Base-by-base conservation (phyloP, 2,329 filamentous ascomycete species). In the Aspergillus brunneoviolaceus region DNA sequence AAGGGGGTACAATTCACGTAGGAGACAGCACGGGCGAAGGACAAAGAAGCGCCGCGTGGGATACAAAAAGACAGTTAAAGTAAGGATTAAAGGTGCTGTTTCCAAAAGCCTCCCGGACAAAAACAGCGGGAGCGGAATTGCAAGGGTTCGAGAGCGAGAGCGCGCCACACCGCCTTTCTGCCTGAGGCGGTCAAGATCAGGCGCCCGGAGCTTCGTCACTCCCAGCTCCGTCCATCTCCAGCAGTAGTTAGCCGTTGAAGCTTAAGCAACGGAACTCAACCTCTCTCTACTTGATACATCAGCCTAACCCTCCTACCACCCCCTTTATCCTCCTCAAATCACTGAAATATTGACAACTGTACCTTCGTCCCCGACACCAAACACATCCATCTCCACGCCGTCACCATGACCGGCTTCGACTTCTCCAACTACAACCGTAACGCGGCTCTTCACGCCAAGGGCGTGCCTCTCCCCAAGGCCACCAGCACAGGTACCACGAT, bases 391-490 rank as follows among this genome's bases (percentile, higher is more conserved):
- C 50, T 60, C 62, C 61, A 62, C 65, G 61, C 68, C 63, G 59
- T 66, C 80, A 88, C 74, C 72, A 99, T 99, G 95, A 89, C 91
- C 72, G 93, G 93, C 82, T 96, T 97, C 85, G 93, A 98, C 83
- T 99, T 99, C 85, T 96, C 92, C 79, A 99, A 99, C 85, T 95
- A 98, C 87, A 96, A 96, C 86, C 92, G 95, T 84, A 99, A 99
- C 87, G 87, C 90, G 77, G 94, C 94, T 66, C 87, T 99, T 69
- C 94, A 98, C 78, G 92, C 94, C 71, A 88, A 89, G 79, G 96
- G 96, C 70, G 89, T 98, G 55, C 95, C 95, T 63, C 84, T 98
- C 62, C 95, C 96, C 72, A 98, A 97, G 82, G 95, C 95, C 64
- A 99, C 95, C 63, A 97, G 93, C 81, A 99, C 95, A 63, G 95